Evolutionary conservation across 2,329 filamentous ascomycete genomes (phyloP), one percentile per base, ranked within the genome.

Genomic region (Venturia effusa): DNA sequence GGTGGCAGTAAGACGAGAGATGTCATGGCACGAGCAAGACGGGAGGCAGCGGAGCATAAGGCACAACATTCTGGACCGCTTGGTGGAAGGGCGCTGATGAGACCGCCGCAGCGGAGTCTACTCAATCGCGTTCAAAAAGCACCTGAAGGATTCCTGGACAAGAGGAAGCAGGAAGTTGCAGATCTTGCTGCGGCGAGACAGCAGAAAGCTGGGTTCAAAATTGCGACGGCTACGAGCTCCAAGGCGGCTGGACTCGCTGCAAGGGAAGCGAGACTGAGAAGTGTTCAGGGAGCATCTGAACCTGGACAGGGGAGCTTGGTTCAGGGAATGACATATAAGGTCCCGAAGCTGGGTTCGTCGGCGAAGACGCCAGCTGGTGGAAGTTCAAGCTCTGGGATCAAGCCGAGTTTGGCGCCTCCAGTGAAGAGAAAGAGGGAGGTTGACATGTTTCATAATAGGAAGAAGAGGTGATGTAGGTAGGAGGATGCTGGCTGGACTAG

Each of bases 351-450:
- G 27, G 59, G 59, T 22, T 11, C 19, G 4, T 6, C 59, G 27
- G 24, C n/a, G 22, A 40, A 27, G 34, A 27, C 10, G 6, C 17
- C 59, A n/a, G 11, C 59, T 27, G 22, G 37, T 24, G 40, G n/a
- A 11, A 60, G n/a, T 60, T 17, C 59, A 2, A 37, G 27, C 0
- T 40, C 40, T 57, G 51, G 27, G n/a, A 8, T 17, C 6, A 57
- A 57, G 59, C 24, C 22, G 32, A 11, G 39, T 24, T 8, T 22
- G 34, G 22, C 59, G 15, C 32, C 34, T 15, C 6, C 34, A 13
- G 37, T 24, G 40, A 62, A 62, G 61, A 48, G 61, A 41, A 62
- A 62, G 61, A 45, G 61, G 39, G 61, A 62, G 43, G 24, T 51
- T 13, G 45, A 62, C n/a, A 43, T 62, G 39, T 54, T 62, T 17